phyloP scores from a whole-genome alignment of 1,284 basidiomycete species.

The Marasmius fiardii region DNA sequence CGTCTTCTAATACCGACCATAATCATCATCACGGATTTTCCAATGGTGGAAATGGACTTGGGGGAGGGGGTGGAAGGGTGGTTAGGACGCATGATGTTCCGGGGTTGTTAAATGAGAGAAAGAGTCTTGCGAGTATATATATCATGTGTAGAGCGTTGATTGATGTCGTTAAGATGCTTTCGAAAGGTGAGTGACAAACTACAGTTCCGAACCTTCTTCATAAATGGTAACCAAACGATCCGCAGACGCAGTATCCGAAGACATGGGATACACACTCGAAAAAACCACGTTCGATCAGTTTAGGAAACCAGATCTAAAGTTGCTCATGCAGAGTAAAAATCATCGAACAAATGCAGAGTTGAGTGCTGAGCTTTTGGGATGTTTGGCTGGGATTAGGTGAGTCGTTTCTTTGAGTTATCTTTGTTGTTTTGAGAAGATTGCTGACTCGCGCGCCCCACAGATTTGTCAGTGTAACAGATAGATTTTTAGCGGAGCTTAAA shows the following conservation, averaged over 20 bases:
- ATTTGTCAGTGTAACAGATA: slow-evolving; percentile 85
- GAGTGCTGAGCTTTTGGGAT: slow-evolving; percentile 79
- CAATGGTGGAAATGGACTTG: too few relatives aligned
- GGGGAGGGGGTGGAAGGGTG: slow-evolving; percentile 31
- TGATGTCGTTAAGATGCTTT: slow-evolving; percentile 68
- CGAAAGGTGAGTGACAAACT: too few relatives aligned
- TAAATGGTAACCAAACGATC: too few relatives aligned
- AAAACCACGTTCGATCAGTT: slow-evolving; percentile 87
- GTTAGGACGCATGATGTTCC: slow-evolving; percentile 52
- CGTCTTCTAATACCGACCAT: too few relatives aligned
- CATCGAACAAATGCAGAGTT: slow-evolving; percentile 78
- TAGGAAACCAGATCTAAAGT: slow-evolving; percentile 67
- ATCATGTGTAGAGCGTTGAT: slow-evolving; percentile 86
- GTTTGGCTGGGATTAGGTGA: slow-evolving; percentile 76
- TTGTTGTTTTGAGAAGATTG: neutral
- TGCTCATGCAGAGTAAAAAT: slow-evolving; percentile 64
- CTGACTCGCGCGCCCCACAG: slow-evolving; percentile 33
- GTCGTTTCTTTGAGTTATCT: slow-evolving; percentile 16
- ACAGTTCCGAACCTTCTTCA: too few relatives aligned
- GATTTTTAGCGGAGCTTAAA: slow-evolving; percentile 76
- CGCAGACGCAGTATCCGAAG: too few relatives aligned
- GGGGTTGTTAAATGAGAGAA: slow-evolving; percentile 68
- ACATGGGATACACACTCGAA: slow-evolving; percentile 76
- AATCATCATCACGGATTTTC: too few relatives aligned
- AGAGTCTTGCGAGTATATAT: slow-evolving; percentile 79